phyloP scores from a whole-genome alignment of 2,329 filamentous ascomycete species.

The Penicillium italicum region DNA sequence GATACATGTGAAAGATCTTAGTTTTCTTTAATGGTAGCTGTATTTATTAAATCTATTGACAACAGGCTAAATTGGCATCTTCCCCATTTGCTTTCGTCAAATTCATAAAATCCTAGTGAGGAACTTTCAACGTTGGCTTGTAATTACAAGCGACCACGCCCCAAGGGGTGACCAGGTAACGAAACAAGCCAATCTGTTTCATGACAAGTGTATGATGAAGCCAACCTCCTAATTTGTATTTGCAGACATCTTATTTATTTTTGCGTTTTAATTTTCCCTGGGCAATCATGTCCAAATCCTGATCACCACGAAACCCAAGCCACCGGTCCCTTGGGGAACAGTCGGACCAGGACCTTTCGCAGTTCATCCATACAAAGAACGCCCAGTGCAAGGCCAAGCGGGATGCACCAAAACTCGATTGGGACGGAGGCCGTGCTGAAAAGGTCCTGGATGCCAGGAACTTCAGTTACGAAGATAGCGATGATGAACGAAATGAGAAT shows the following conservation, averaged over 20 bases:
- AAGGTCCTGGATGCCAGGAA: constrained; percentile 48
- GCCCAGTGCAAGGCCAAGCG: constrained; percentile 50
- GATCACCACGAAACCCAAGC: constrained; percentile 51
- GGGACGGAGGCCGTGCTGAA: constrained; percentile 52
- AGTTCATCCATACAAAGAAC: constrained; percentile 53
- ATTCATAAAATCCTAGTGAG: not conserved
- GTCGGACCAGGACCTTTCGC: constrained; percentile 49
- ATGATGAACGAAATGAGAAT: constrained; percentile 50
- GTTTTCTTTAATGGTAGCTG: not conserved
- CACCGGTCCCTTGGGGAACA: constrained; percentile 45
- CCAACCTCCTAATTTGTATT: not conserved
- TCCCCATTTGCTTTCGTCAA: not conserved
- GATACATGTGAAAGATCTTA: too few species aligned
- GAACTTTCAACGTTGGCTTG: not conserved
- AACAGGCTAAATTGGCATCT: not conserved
- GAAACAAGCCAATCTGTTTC: not conserved
- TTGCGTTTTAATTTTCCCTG: not conserved
- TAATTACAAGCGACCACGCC: too few species aligned
- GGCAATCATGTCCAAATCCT: not conserved
- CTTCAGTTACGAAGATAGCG: constrained; percentile 54
- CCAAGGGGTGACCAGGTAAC: not conserved
- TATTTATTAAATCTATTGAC: not conserved
- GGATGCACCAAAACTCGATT: constrained; percentile 53
- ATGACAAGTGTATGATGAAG: not conserved
- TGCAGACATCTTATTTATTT: not conserved